phyloP scores from a whole-genome alignment of 1,284 basidiomycete genomes.

The Apiotrichum mycotoxinovorans region DNA sequence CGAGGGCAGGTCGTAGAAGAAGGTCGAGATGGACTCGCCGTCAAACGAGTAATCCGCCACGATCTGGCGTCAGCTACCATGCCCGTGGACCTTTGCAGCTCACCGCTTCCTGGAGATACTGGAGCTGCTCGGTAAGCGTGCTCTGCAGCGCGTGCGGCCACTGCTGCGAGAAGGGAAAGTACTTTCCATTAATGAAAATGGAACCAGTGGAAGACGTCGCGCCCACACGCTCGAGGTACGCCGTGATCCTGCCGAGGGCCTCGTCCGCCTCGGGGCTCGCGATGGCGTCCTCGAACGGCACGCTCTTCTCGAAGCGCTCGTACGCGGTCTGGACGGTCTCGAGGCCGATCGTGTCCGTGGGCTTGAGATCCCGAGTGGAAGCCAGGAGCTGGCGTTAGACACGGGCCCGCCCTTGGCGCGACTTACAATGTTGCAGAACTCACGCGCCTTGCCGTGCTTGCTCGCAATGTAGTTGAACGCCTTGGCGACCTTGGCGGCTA shows the following conservation, averaged over 20 bases:
- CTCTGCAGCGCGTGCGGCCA: slow-evolving; percentile 58
- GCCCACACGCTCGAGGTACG: slow-evolving; percentile 36
- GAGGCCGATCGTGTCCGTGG: slow-evolving; percentile 17
- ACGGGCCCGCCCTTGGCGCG: too few species aligned
- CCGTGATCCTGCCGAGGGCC: slow-evolving; percentile 19
- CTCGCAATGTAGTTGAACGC: slow-evolving; percentile 66
- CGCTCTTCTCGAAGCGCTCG: slow-evolving; percentile 18
- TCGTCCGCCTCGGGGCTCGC: slow-evolving; percentile 35
- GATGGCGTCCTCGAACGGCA: slow-evolving; percentile 50
- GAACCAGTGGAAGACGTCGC: slow-evolving; percentile 32
- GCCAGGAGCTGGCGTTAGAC: not conserved
- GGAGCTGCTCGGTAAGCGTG: slow-evolving; percentile 61
- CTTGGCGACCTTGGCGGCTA: slow-evolving; percentile 67
- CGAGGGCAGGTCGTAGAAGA: slow-evolving; percentile 84
- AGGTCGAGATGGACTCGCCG: slow-evolving; percentile 61
- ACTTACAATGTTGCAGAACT: slow-evolving; percentile 54
- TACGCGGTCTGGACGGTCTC: slow-evolving; percentile 32
- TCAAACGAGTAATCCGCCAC: not conserved
- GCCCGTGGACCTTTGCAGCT: slow-evolving; percentile 10
- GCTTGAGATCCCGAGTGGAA: not conserved
- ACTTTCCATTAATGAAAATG: slow-evolving; percentile 83
- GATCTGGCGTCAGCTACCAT: not conserved
- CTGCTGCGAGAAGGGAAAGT: slow-evolving; percentile 63
- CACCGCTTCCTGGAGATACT: slow-evolving; percentile 69
- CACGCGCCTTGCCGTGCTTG: slow-evolving; percentile 63